A percentile compares a stretch with the other conserved stretches of the same genome.
Evolutionary conservation across 371 early-diverging fungal genomes (phyloP).

Genomic region (Lichtheimia ramosa): DNA sequence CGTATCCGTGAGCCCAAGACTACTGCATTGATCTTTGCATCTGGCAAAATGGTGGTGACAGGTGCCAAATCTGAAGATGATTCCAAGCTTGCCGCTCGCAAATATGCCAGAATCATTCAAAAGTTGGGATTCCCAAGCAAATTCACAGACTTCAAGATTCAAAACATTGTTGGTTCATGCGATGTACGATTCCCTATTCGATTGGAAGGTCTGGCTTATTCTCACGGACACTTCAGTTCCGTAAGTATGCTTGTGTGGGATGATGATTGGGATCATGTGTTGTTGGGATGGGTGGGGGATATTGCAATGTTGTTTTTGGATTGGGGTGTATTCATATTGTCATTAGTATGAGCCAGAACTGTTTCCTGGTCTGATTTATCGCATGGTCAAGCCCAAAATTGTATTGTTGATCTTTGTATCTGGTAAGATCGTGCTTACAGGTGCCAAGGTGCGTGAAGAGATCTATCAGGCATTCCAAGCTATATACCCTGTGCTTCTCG

Average conservation of each 20-base stretch:
- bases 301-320: background rate
- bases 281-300: background rate
- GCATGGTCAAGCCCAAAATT: constrained; percentile 99
- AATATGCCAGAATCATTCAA: constrained; percentile 99
- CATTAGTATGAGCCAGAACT: constrained; percentile 99
- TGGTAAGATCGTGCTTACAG: constrained; percentile 99
- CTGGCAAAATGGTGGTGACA: constrained; percentile 99
- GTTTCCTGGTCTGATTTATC: constrained; percentile 99
- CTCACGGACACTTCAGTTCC: constrained; percentile 97
- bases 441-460: constrained; percentile 99
- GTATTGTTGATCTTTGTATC: constrained; percentile 99
- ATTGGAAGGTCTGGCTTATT: constrained; percentile 98
- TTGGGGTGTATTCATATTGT: background rate
- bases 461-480: constrained; percentile 99
- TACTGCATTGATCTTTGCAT: constrained; percentile 99
- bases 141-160: constrained; percentile 99
- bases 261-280: background rate
- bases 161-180: constrained; percentile 99
- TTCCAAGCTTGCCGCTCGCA: constrained; percentile 97
- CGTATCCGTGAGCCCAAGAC: constrained; percentile 99
- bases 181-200: constrained; percentile 99
- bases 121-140: constrained; percentile 99
- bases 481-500: constrained; percentile 98
- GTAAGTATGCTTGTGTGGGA: constrained; percentile 54
- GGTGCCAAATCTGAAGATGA: constrained; percentile 97